These are phyloP conservation scores for Pholiota microspora DNA, from an alignment of 768 basidiomycete genomes.

Conservation along the genomic window DNA sequence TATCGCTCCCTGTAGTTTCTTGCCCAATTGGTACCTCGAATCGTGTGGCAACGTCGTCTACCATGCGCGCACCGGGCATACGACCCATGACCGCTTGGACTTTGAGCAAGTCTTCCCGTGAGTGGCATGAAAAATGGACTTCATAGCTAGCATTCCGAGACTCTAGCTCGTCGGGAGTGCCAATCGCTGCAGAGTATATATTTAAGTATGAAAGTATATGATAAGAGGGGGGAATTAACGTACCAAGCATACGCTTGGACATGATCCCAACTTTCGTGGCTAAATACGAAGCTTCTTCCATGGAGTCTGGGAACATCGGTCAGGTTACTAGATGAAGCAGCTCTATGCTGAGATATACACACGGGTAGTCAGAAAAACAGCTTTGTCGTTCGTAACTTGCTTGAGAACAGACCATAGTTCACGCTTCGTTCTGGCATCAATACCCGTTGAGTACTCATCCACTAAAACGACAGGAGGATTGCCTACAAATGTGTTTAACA, in stretches of 20 bases:
- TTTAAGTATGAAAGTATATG: neutral
- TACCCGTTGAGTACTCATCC: conserved; percentile 82
- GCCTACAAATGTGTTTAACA: conserved; percentile 18
- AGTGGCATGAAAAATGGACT: conserved; percentile 67
- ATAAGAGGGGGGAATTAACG: neutral
- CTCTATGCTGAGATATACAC: conserved; percentile 19
- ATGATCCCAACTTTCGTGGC: conserved; percentile 16
- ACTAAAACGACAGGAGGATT: conserved; percentile 78
- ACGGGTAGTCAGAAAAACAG: conserved; percentile 73
- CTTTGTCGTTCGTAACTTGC: conserved; percentile 63
- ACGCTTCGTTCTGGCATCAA: conserved; percentile 80
- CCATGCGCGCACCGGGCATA: conserved; percentile 59
- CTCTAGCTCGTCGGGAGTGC: conserved; percentile 60
- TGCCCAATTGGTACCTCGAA: conserved; percentile 63
- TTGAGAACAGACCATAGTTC: conserved; percentile 79
- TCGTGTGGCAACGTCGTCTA: conserved; percentile 73
- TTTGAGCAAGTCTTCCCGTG: conserved; percentile 53
- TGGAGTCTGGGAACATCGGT: conserved; percentile 20
- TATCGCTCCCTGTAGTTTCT: conserved; percentile 21
- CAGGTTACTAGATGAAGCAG: neutral
- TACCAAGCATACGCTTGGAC: conserved; percentile 25
- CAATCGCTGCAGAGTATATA: conserved; percentile 35
- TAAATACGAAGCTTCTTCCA: conserved; percentile 16
- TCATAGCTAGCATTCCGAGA: conserved; percentile 70
- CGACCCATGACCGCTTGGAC: conserved; percentile 58